These are phyloP conservation scores for Escallonia herrerae DNA, from an alignment of 129 eudicot species.

Conservation along the genomic window DNA sequence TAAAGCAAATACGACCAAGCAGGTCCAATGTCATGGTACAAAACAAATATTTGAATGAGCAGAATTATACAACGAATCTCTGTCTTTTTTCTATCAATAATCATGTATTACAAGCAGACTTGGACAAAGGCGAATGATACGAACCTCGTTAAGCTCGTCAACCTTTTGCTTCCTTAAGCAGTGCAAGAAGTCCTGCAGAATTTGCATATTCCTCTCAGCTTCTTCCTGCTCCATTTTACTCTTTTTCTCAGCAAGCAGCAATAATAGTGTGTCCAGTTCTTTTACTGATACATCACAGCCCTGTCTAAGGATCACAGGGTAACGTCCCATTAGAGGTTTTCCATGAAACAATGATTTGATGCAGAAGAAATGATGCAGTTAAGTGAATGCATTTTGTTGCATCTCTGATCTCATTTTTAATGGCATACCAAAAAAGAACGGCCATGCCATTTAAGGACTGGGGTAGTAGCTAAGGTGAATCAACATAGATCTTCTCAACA, in stretches of 20 bases:
- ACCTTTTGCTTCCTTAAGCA: conserved; percentile 63
- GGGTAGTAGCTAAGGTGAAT: too few species aligned
- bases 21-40: conserved; percentile 1
- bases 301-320: conserved; percentile 55
- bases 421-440: too few species aligned
- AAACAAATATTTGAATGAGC: background rate
- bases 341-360: background rate
- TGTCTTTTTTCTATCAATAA: too few species aligned
- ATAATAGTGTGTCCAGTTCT: conserved; percentile 66
- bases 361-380: conserved; percentile 3
- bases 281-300: conserved; percentile 86
- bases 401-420: too few species aligned
- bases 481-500: too few species aligned
- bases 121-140: background rate
- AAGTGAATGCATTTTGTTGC: background rate
- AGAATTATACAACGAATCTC: too few species aligned
- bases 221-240: conserved; percentile 94
- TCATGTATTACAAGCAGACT: too few species aligned
- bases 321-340: conserved; percentile 22
- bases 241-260: conserved; percentile 78
- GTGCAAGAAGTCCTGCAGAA: conserved; percentile 62
- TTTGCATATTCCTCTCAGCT: conserved; percentile 82
- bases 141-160: conserved; percentile 87
- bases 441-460: too few species aligned
- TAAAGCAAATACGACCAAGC: background rate